A percentile compares a stretch with the other conserved stretches of the same genome.
phyloP scores from a whole-genome alignment of 2,329 filamentous ascomycete species.

The Pezicula rhizophila region DNA sequence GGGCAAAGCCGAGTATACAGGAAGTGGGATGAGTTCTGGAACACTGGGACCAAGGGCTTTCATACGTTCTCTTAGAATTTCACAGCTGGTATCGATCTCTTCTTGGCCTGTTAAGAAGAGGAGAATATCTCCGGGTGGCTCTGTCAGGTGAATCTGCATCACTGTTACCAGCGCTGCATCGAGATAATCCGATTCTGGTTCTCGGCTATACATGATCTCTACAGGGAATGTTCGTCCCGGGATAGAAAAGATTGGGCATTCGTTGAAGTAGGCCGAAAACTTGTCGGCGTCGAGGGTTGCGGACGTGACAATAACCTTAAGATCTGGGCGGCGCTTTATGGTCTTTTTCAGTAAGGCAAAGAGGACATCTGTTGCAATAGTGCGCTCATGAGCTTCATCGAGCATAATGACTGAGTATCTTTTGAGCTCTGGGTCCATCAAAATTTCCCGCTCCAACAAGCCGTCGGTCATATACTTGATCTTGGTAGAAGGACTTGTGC shows the following conservation, averaged over 20 bases:
- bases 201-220: constrained; percentile 89
- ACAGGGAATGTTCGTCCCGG: constrained; percentile 93
- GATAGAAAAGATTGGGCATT: constrained; percentile 94
- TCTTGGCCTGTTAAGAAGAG: constrained; percentile 96
- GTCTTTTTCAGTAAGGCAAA: constrained; percentile 95
- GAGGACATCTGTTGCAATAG: constrained; percentile 90
- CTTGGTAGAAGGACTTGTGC: constrained; percentile 76
- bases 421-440: constrained; percentile 82
- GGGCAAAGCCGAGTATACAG: constrained; percentile 91
- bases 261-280: constrained; percentile 93
- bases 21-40: constrained; percentile 85
- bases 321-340: constrained; percentile 73
- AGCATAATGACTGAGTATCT: constrained; percentile 97
- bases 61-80: constrained; percentile 92
- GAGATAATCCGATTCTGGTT: constrained; percentile 93
- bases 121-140: constrained; percentile 89
- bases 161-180: constrained; percentile 92
- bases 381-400: constrained; percentile 96
- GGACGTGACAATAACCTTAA: constrained; percentile 94
- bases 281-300: constrained; percentile 96
- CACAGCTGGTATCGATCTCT: constrained; percentile 92
- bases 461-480: constrained; percentile 99
- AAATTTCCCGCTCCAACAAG: constrained; percentile 92
- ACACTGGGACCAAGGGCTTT: constrained; percentile 87
- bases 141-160: constrained; percentile 95